Percentiles rank a stretch among this genome's conserved stretches.
phyloP scores from a whole-genome alignment of 345 rosid genomes.

The Citrus glauca region DNA sequence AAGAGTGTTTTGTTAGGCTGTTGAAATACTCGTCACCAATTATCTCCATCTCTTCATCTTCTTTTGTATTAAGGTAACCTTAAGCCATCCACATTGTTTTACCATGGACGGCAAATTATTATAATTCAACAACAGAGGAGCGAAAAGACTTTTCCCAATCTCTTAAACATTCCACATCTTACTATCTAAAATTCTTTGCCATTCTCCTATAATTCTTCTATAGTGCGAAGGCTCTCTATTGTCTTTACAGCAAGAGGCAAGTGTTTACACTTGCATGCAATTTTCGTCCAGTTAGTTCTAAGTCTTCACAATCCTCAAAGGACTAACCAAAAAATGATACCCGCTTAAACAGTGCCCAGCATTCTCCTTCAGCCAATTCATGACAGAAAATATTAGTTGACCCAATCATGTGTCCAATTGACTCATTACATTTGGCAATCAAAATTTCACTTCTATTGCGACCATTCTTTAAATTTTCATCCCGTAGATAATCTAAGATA shows the following conservation, averaged over 20 bases:
- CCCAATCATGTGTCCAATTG: background rate
- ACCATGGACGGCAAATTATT: too few relatives aligned
- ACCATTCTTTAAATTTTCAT: background rate
- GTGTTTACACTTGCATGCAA: constrained; percentile 15
- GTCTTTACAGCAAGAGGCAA: constrained; percentile 15
- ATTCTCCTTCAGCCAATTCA: background rate
- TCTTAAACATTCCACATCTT: too few relatives aligned
- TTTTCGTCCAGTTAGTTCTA: constrained; percentile 3
- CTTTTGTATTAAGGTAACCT: too few relatives aligned
- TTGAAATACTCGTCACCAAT: too few relatives aligned
- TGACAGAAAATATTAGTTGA: background rate
- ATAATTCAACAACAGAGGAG: too few relatives aligned
- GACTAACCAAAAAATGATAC: constrained; percentile 1
- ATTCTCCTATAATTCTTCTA: too few relatives aligned
- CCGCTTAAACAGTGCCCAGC: background rate
- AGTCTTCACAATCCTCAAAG: background rate
- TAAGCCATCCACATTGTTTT: too few relatives aligned
- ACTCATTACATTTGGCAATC: background rate
- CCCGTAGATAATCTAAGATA: background rate
- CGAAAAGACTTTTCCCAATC: too few relatives aligned
- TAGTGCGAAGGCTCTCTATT: background rate
- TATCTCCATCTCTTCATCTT: too few relatives aligned
- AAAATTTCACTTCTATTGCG: background rate
- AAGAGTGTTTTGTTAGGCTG: too few relatives aligned
- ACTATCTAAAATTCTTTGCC: too few relatives aligned